These are phyloP conservation scores for Letharia columbiana DNA, from an alignment of 495 filamentous ascomycete species.

Conservation along the genomic window DNA sequence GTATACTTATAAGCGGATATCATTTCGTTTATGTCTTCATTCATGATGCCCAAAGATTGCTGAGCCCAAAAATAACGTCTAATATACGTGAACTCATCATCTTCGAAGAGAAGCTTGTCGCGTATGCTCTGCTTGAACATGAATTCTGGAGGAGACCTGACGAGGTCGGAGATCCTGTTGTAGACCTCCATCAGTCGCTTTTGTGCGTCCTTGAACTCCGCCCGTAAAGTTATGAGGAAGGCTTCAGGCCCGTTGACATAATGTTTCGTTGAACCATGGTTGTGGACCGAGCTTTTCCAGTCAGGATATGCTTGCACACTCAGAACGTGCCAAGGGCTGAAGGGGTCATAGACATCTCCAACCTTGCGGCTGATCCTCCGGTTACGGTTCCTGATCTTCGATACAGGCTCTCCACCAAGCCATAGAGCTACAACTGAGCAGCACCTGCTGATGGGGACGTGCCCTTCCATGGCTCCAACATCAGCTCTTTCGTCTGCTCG, in stretches of 20 bases:
- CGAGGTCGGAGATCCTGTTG: conserved; percentile 38
- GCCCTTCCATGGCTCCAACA: conserved; percentile 26
- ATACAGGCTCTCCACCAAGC: conserved; percentile 33
- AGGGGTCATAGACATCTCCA: conserved; percentile 40
- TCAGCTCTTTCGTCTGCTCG: conserved; percentile 30
- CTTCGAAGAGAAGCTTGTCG: conserved; percentile 50
- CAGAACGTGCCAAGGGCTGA: conserved; percentile 44
- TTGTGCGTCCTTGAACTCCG: conserved; percentile 45
- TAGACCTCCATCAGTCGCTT: conserved; percentile 42
- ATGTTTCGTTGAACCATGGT: conserved; percentile 36
- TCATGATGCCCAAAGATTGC: conserved; percentile 47
- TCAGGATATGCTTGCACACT: conserved; percentile 46
- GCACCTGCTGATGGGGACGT: conserved; percentile 44
- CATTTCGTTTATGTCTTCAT: conserved; percentile 47
- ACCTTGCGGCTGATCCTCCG: conserved; percentile 29
- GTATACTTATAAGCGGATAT: conserved; percentile 38
- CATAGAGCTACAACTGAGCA: conserved; percentile 42
- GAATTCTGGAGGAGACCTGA: conserved; percentile 44
- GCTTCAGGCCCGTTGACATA: conserved; percentile 48
- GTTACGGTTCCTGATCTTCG: conserved; percentile 30
- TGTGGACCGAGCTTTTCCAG: conserved; percentile 39
- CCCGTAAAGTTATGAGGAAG: conserved; percentile 40
- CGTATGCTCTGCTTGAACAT: conserved; percentile 44
- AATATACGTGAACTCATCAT: conserved; percentile 45
- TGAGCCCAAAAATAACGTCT: conserved; percentile 51